Evolutionary conservation across 257 asterid genomes (phyloP).

Genomic region (Galeopsis tetrahit): DNA sequence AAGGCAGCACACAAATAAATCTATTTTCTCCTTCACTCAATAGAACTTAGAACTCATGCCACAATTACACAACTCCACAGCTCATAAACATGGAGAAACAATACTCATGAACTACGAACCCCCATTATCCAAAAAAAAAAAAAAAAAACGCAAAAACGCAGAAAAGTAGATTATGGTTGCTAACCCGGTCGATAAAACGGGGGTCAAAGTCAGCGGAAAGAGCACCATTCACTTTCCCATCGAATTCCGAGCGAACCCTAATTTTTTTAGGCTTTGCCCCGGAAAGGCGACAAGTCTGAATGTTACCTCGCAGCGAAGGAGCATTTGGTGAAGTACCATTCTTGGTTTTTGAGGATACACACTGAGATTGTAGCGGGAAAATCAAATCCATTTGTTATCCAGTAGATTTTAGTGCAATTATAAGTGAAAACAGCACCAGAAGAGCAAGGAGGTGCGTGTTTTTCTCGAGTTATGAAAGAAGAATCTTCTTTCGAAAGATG

Average conservation of each 20-base stretch:
- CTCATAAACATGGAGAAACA: slow-evolving; percentile 11
- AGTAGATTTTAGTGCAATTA: not conserved
- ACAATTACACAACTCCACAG: slow-evolving; percentile 1
- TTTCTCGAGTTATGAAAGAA: not conserved
- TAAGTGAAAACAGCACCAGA: not conserved
- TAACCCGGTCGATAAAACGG: slow-evolving; percentile 85
- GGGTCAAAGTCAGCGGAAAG: slow-evolving; percentile 80
- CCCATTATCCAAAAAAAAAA: not conserved
- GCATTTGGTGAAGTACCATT: slow-evolving; percentile 35
- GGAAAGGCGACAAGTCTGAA: slow-evolving; percentile 33
- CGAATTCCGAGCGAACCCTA: slow-evolving; percentile 83
- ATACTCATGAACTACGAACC: not conserved
- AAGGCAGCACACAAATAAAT: not conserved
- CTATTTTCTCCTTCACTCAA: not conserved
- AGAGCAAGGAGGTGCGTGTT: slow-evolving; percentile 1
- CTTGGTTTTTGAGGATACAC: slow-evolving; percentile 36
- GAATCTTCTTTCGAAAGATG: not conserved
- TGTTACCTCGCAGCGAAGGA: slow-evolving; percentile 39
- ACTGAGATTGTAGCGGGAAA: slow-evolving; percentile 49
- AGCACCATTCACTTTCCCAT: slow-evolving; percentile 69
- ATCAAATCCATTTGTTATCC: slow-evolving; percentile 52
- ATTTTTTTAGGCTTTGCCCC: slow-evolving; percentile 38
- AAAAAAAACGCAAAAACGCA: too few species aligned
- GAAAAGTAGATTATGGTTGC: slow-evolving; percentile 24
- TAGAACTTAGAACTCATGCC: not conserved